Evolutionary conservation across 371 early-diverging fungal species (phyloP), one percentile per base, ranked within the genome.

Genomic region (Circinella minor): DNA sequence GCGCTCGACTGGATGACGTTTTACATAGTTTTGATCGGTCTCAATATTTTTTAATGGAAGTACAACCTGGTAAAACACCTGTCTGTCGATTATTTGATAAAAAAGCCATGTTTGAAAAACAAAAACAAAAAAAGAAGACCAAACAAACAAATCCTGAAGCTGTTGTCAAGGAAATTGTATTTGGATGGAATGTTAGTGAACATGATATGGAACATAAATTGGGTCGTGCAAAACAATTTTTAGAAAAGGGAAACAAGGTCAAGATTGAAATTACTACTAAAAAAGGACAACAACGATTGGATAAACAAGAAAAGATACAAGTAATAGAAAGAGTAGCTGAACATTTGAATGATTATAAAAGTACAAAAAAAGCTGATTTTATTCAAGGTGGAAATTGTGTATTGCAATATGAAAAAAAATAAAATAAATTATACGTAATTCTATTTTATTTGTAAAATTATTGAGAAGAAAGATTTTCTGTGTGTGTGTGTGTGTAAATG

Each of bases 141-240:
- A 84, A 85, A 37, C 70, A 73, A 54, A 78, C 80, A 8, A 67
- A 81, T 1, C 81, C 85, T 4, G 83, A 76, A 63, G 69, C 69
- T 3, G 67, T 83, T 15, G 67, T 80, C 61, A 89, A 89, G 73
- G 89, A 89, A 68, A 74, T 89, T 4, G 75, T 78, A 38, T 84
- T 89, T 74, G 85, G 85, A 9, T 89, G 89, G 89, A 86, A 85
- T 18, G 88, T 87, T 18, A 81, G 83, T 47, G 43, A 67, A 6
- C 86, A 89, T 51, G 89, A 89, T 66, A 82, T 89, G 80, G 77
- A 77, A 14, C 89, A 89, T 68, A 89, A 89, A 67, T 67, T 89
- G 34, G 67, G 76, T 39, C 81, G 81, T 68, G 86, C 81, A 20
- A 74, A 73, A 48, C 85, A 81, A 54, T 86, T 87, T 69, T 73